These are phyloP conservation scores for Pseudocercospora fijiensis DNA, from an alignment of 2,329 filamentous ascomycete genomes.

Conservation along the genomic window DNA sequence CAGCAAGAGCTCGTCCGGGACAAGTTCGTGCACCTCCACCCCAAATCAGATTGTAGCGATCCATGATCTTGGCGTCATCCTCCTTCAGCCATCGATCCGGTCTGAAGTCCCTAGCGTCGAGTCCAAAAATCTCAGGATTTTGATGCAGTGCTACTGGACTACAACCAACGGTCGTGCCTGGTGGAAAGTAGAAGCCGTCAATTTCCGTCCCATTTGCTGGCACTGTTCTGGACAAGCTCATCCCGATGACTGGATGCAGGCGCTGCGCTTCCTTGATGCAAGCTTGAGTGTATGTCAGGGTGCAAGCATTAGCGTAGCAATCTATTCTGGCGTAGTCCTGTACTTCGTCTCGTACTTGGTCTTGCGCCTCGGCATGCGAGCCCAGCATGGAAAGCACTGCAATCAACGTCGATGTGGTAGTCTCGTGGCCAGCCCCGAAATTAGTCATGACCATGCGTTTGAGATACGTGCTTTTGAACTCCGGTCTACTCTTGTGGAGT, in stretches of 20 bases:
- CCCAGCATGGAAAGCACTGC: conserved; percentile 19
- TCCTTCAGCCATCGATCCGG: conserved; percentile 39
- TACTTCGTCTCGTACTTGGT: conserved; percentile 4
- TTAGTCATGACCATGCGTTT: conserved; percentile 27
- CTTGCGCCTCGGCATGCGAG: conserved; percentile 5
- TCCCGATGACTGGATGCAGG: conserved; percentile 47
- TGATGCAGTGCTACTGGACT: conserved; percentile 40
- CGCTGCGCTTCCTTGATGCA: conserved; percentile 48
- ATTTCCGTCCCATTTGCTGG: conserved; percentile 42
- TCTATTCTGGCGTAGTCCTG: not conserved
- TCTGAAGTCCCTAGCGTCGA: conserved; percentile 37
- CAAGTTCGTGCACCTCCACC: conserved; percentile 30
- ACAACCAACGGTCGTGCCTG: conserved; percentile 33
- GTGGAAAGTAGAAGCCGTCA: conserved; percentile 38
- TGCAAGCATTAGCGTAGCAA: conserved; percentile 30
- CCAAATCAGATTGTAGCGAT: conserved; percentile 24
- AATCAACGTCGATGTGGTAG: conserved; percentile 20
- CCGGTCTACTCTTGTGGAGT: conserved; percentile 22
- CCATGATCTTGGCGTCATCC: conserved; percentile 20
- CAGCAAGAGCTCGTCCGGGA: conserved; percentile 27
- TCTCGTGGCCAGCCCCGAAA: conserved; percentile 25
- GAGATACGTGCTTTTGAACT: conserved; percentile 20
- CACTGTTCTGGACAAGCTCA: conserved; percentile 42
- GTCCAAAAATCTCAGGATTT: conserved; percentile 35
- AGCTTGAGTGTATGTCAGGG: conserved; percentile 44